Evolutionary conservation across 2,329 filamentous ascomycete species (phyloP).

Genomic region (Apiospora marii): DNA sequence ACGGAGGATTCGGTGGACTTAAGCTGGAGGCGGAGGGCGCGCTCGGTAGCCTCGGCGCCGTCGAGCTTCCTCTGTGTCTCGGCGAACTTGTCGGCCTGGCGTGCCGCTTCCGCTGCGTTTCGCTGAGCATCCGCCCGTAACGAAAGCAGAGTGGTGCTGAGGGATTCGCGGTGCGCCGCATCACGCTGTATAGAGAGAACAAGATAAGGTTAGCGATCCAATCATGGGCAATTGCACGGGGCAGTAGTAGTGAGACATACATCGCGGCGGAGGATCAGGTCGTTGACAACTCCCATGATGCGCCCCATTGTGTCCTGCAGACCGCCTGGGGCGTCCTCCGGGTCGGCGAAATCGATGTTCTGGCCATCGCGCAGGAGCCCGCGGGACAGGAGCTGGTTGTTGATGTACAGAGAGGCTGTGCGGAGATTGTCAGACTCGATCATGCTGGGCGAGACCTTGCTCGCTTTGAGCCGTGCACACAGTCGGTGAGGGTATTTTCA

Average conservation of each 20-base stretch:
- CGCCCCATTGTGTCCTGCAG: constrained; percentile 76
- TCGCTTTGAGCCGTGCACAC: constrained; percentile 19
- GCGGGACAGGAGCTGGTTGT: constrained; percentile 73
- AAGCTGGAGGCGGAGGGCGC: constrained; percentile 73
- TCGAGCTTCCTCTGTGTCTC: constrained; percentile 65
- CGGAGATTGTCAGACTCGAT: constrained; percentile 68
- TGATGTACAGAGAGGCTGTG: constrained; percentile 75
- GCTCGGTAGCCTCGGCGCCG: constrained; percentile 73
- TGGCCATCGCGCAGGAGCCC: constrained; percentile 73
- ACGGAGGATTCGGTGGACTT: constrained; percentile 77
- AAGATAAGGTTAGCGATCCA: constrained; percentile 16
- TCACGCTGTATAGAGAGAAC: constrained; percentile 69
- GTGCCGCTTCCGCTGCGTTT: constrained; percentile 72
- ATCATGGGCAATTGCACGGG: background rate
- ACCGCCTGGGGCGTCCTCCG: constrained; percentile 68
- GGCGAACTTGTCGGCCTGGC: constrained; percentile 60
- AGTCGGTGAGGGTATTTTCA: background rate
- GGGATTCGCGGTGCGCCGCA: constrained; percentile 84
- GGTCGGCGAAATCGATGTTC: constrained; percentile 82
- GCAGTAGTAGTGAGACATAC: constrained; percentile 56
- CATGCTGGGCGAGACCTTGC: constrained; percentile 31
- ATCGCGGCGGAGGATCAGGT: constrained; percentile 88
- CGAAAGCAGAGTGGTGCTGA: constrained; percentile 79
- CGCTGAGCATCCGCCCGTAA: constrained; percentile 79
- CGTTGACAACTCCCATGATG: constrained; percentile 93